These are phyloP conservation scores for Mariannaea elegans DNA, from an alignment of 2,329 filamentous ascomycete genomes.

Conservation along the genomic window DNA sequence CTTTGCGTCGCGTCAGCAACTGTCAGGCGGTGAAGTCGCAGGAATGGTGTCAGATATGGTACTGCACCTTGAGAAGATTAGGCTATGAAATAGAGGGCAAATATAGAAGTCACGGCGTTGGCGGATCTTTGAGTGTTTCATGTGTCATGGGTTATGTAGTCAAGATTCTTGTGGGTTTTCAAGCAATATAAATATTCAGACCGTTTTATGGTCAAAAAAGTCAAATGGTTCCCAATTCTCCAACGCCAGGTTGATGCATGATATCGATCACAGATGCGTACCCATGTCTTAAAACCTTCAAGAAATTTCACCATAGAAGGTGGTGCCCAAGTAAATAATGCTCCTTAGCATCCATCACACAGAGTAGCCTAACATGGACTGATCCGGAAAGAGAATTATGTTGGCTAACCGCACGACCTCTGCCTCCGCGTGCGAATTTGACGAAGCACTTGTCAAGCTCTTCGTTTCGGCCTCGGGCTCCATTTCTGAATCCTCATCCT, in stretches of 20 bases:
- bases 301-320: background rate
- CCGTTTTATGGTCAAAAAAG: background rate
- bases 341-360: constrained; percentile 25
- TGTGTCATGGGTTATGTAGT: background rate
- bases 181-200: constrained; percentile 7
- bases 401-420: constrained; percentile 64
- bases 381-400: constrained; percentile 65
- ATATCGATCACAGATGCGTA: background rate
- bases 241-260: constrained; percentile 13
- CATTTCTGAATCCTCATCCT: constrained; percentile 42
- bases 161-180: constrained; percentile 3
- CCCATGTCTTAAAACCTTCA: background rate
- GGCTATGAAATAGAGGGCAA: background rate
- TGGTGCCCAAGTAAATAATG: background rate
- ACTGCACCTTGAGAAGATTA: constrained; percentile 23
- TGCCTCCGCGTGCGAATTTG: constrained; percentile 54
- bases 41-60: constrained; percentile 40
- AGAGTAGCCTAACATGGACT: constrained; percentile 48
- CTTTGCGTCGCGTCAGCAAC: constrained; percentile 46
- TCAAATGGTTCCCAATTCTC: background rate
- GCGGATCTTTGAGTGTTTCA: background rate
- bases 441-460: constrained; percentile 37
- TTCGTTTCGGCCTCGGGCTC: constrained; percentile 35
- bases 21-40: constrained; percentile 39
- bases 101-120: constrained; percentile 4